Evolutionary conservation across 257 asterid genomes (phyloP).

Genomic region (Solanum chaucha): DNA sequence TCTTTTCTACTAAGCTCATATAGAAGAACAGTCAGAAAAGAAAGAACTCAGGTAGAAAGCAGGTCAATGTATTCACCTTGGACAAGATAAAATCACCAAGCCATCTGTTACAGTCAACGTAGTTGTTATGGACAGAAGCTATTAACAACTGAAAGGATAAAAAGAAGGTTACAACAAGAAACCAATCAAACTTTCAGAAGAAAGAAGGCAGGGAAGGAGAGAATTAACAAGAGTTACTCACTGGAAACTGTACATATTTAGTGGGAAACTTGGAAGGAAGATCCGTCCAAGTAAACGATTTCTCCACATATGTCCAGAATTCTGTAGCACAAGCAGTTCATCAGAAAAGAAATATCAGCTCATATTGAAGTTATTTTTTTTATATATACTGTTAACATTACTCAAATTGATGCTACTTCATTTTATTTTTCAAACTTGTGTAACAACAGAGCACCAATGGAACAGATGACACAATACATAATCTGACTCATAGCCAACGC

Average conservation of each 20-base stretch:
- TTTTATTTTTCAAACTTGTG: neutral
- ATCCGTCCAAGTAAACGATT: constrained; percentile 96
- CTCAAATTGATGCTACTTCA: neutral
- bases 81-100: constrained; percentile 91
- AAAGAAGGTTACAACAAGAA: neutral
- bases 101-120: constrained; percentile 96
- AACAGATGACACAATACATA: neutral
- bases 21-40: neutral
- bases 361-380: neutral
- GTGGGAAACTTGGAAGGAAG: constrained; percentile 97
- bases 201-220: neutral
- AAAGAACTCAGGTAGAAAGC: neutral
- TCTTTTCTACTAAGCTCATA: neutral
- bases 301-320: constrained; percentile 94
- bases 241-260: constrained; percentile 95
- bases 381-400: neutral
- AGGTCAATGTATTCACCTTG: constrained; percentile 41
- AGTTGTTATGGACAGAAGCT: constrained; percentile 90
- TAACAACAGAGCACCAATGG: neutral
- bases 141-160: constrained; percentile 50
- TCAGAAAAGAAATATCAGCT: neutral
- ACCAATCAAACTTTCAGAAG: neutral
- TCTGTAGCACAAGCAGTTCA: constrained; percentile 37
- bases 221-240: constrained; percentile 23
- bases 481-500: neutral